A percentile compares a stretch with the other conserved stretches of the same genome.
Conservation (phyloP, 805 yeast genomes). For the Kluyveromyces starmeri region DNA sequence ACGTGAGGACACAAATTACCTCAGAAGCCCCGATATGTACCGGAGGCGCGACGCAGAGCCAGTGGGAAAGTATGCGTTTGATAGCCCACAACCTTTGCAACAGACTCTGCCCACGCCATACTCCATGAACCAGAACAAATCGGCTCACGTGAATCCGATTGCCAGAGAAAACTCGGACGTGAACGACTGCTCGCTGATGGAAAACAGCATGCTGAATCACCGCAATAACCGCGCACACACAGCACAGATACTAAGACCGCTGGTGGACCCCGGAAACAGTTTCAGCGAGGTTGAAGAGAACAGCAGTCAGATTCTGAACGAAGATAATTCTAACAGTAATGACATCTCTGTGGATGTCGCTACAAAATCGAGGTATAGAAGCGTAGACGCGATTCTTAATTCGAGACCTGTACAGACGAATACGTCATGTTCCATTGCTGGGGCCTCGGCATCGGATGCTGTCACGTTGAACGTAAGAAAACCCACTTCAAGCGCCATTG, state of each 20-base stretch:
- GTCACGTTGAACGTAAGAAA: neutral
- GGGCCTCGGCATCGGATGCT: slow-evolving; percentile 1
- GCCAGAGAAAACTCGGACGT: slow-evolving; percentile 1
- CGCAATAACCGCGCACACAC: neutral
- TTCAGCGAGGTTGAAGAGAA: neutral
- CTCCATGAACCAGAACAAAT: slow-evolving; percentile 18
- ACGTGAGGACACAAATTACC: neutral
- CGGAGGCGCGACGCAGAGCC: neutral
- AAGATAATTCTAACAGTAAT: neutral
- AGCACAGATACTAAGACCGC: neutral
- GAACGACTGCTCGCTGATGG: slow-evolving; percentile 19
- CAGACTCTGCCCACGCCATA: slow-evolving; percentile 30
- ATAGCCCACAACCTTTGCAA: slow-evolving; percentile 25
- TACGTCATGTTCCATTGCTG: neutral
- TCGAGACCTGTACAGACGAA: neutral
- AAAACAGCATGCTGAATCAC: slow-evolving; percentile 17
- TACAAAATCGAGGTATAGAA: neutral
- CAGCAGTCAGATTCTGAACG: neutral
- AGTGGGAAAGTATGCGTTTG: slow-evolving; percentile 18
- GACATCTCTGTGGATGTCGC: neutral
- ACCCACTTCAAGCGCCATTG: neutral
- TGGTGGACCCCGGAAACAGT: neutral
- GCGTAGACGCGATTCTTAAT: neutral
- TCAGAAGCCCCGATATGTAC: slow-evolving; percentile 3
- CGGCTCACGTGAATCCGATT: neutral